These are phyloP conservation scores for Sherardia arvensis DNA, from an alignment of 257 asterid species.

Conservation along the genomic window DNA sequence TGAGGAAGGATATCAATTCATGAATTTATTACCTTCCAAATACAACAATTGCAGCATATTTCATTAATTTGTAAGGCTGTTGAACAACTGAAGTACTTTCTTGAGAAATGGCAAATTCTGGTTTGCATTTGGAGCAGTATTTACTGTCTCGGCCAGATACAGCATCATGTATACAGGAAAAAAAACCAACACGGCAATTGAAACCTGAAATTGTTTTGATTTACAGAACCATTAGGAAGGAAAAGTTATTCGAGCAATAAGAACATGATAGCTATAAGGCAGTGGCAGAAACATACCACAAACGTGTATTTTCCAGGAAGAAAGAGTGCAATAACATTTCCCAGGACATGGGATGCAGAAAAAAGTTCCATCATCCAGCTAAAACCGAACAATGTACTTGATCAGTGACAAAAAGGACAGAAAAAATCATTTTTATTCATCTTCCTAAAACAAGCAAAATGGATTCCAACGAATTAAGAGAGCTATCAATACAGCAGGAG, in stretches of 20 bases:
- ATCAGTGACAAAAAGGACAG: too few species aligned
- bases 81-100: slow-evolving; percentile 39
- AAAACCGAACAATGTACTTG: too few species aligned
- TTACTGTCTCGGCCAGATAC: slow-evolving; percentile 63
- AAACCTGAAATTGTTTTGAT: slow-evolving; percentile 45
- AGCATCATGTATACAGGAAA: slow-evolving; percentile 59
- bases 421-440: too few species aligned
- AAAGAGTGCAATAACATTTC: slow-evolving; percentile 74
- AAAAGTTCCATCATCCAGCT: slow-evolving; percentile 88
- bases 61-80: slow-evolving; percentile 63
- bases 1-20: background rate
- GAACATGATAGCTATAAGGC: background rate
- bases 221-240: background rate
- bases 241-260: background rate
- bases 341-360: slow-evolving; percentile 83
- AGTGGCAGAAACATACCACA: slow-evolving; percentile 33
- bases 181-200: slow-evolving; percentile 54
- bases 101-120: slow-evolving; percentile 27
- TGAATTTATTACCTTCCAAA: slow-evolving; percentile 41
- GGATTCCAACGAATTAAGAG: too few species aligned
- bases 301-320: slow-evolving; percentile 67
- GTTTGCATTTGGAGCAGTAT: slow-evolving; percentile 25
- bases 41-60: slow-evolving; percentile 53
- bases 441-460: too few species aligned
- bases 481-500: too few species aligned